Evolutionary conservation across 1,139 yeast genomes (phyloP).

Genomic region (Candida buenavistaensis): DNA sequence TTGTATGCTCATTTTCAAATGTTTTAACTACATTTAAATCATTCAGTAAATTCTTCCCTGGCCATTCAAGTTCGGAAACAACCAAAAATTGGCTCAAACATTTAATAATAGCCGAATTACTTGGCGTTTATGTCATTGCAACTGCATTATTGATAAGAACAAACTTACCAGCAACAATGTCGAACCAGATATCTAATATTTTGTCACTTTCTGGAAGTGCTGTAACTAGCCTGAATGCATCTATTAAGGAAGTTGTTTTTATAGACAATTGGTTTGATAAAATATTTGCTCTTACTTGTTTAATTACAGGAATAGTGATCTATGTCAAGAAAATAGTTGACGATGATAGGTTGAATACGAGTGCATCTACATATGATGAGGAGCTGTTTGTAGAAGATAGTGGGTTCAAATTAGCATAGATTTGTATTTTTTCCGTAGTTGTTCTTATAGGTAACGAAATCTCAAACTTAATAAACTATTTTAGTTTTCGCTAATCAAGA

Average conservation of each 20-base stretch:
- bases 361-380: slow-evolving; percentile 28
- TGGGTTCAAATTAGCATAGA: slow-evolving; percentile 13
- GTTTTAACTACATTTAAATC: slow-evolving; percentile 54
- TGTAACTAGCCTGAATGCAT: slow-evolving; percentile 18
- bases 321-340: slow-evolving; percentile 22
- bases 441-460: too few relatives aligned
- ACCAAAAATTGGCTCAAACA: slow-evolving; percentile 40
- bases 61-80: slow-evolving; percentile 20
- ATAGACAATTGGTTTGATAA: slow-evolving; percentile 83
- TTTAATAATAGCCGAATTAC: slow-evolving; percentile 63
- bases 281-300: slow-evolving; percentile 60
- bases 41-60: slow-evolving; percentile 34
- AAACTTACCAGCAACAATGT: slow-evolving; percentile 64
- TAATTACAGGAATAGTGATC: slow-evolving; percentile 52
- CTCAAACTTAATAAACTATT: too few relatives aligned
- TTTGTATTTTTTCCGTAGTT: too few relatives aligned
- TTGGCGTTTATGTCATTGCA: slow-evolving; percentile 79
- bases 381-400: slow-evolving; percentile 20
- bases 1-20: slow-evolving; percentile 66
- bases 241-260: slow-evolving; percentile 49
- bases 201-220: slow-evolving; percentile 41
- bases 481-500: too few relatives aligned
- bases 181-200: slow-evolving; percentile 48
- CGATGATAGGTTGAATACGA: slow-evolving; percentile 16
- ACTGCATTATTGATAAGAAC: slow-evolving; percentile 77